Evolutionary conservation across 2,329 filamentous ascomycete species (phyloP).

Genomic region (Fusarium succisae): DNA sequence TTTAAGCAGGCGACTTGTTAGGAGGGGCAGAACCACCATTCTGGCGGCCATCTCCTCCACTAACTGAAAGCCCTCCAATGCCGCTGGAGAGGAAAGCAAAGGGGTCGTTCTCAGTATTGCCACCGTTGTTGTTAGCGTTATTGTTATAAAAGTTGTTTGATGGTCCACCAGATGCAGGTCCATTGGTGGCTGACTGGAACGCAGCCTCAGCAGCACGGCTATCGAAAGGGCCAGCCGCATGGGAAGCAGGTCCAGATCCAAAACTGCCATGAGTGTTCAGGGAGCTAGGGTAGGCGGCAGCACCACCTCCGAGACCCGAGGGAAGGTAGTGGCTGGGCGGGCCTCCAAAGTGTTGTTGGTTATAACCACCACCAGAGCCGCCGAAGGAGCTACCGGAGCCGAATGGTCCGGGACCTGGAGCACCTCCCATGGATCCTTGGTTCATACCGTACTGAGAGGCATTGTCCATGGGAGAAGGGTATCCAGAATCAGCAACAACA

Average conservation of each 20-base stretch:
- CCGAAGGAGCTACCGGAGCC: constrained; percentile 76
- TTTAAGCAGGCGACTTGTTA: constrained; percentile 69
- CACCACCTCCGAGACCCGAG: constrained; percentile 78
- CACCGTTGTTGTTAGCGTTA: constrained; percentile 73
- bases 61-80: constrained; percentile 77
- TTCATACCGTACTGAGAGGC: constrained; percentile 86
- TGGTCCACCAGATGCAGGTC: constrained; percentile 78
- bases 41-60: constrained; percentile 70
- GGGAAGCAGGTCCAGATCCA: constrained; percentile 78
- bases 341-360: constrained; percentile 87
- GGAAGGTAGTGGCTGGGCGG: constrained; percentile 92
- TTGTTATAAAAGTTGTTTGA: constrained; percentile 60
- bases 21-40: constrained; percentile 66
- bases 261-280: constrained; percentile 79
- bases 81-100: constrained; percentile 82
- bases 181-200: constrained; percentile 88
- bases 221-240: constrained; percentile 88
- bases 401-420: constrained; percentile 80
- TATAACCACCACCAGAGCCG: constrained; percentile 68
- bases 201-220: constrained; percentile 93
- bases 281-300: constrained; percentile 77
- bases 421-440: constrained; percentile 86
- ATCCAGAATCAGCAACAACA: constrained; percentile 92
- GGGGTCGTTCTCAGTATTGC: constrained; percentile 75
- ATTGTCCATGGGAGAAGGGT: constrained; percentile 89